Conservation (phyloP, 352 stramenopile genomes). For the Phytophthora hibernalis region DNA sequence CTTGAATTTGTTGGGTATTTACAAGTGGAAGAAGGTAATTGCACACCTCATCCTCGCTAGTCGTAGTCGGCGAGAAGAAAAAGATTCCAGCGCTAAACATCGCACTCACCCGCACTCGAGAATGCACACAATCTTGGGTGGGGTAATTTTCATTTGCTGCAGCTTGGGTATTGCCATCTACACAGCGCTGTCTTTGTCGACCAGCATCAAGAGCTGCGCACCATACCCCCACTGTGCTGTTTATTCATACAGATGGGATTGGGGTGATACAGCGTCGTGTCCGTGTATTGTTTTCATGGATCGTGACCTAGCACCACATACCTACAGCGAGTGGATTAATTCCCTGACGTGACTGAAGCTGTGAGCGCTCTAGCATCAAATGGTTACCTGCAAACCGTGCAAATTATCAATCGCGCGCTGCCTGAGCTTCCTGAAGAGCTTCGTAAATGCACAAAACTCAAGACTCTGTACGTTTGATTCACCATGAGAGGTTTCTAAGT, state of each 20-base stretch:
- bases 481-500: not conserved
- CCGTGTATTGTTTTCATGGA: slow-evolving; percentile 53
- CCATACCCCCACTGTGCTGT: slow-evolving; percentile 46
- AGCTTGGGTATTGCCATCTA: slow-evolving; percentile 42
- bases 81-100: slow-evolving; percentile 1
- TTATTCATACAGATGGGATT: slow-evolving; percentile 53
- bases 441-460: slow-evolving; percentile 36
- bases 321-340: slow-evolving; percentile 47
- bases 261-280: slow-evolving; percentile 22
- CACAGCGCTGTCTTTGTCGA: slow-evolving; percentile 34
- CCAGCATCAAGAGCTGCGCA: slow-evolving; percentile 37
- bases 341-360: slow-evolving; percentile 40
- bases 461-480: slow-evolving; percentile 20
- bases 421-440: slow-evolving; percentile 42
- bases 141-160: slow-evolving; percentile 51
- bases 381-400: slow-evolving; percentile 44
- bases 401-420: slow-evolving; percentile 51
- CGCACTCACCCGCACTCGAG: slow-evolving; percentile 30
- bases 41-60: slow-evolving; percentile 39
- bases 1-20: slow-evolving; percentile 49
- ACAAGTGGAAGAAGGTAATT: slow-evolving; percentile 63
- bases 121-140: slow-evolving; percentile 40
- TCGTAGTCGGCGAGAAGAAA: slow-evolving; percentile 24
- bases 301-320: slow-evolving; percentile 24
- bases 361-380: slow-evolving; percentile 36